Evolutionary conservation across 768 basidiomycete genomes (phyloP).

Genomic region (Tricholoma matsutake): DNA sequence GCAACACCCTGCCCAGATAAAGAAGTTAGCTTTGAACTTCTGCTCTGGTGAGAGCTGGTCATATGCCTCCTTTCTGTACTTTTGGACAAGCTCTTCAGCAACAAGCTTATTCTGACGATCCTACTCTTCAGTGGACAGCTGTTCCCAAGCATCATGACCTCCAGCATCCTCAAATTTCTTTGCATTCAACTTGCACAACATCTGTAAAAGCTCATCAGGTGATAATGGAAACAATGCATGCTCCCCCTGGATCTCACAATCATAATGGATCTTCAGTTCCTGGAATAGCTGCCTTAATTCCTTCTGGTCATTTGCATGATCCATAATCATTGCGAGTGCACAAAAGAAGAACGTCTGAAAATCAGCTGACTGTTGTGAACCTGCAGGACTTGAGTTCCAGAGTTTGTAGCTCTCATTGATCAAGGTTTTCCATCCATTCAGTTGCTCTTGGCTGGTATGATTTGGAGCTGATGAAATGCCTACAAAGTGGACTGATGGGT

Average conservation of each 20-base stretch:
- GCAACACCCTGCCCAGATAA: too few relatives aligned
- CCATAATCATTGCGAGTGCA: conserved; percentile 21
- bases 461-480: conserved; percentile 12
- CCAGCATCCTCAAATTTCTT: conserved; percentile 23
- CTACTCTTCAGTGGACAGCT: conserved; percentile 19
- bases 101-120: not conserved
- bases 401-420: not conserved
- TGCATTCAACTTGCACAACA: conserved; percentile 14
- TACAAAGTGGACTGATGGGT: conserved; percentile 1
- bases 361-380: not conserved
- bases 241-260: conserved; percentile 15
- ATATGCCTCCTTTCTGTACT: not conserved
- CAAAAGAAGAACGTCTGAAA: not conserved
- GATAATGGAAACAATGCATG: conserved; percentile 4
- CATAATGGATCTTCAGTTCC: conserved; percentile 13
- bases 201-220: conserved; percentile 13
- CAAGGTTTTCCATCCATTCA: conserved; percentile 1
- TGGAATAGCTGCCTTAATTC: conserved; percentile 7
- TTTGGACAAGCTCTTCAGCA: not conserved
- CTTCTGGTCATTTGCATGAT: conserved; percentile 24
- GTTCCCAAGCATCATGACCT: conserved; percentile 23
- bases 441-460: conserved; percentile 25
- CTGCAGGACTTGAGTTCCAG: not conserved
- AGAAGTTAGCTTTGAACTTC: not conserved
- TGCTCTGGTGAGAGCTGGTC: not conserved